Percentiles rank a stretch among this genome's conserved stretches.
These are phyloP conservation scores for Daldinia loculata DNA, from an alignment of 495 filamentous ascomycete species.

Conservation along the genomic window DNA sequence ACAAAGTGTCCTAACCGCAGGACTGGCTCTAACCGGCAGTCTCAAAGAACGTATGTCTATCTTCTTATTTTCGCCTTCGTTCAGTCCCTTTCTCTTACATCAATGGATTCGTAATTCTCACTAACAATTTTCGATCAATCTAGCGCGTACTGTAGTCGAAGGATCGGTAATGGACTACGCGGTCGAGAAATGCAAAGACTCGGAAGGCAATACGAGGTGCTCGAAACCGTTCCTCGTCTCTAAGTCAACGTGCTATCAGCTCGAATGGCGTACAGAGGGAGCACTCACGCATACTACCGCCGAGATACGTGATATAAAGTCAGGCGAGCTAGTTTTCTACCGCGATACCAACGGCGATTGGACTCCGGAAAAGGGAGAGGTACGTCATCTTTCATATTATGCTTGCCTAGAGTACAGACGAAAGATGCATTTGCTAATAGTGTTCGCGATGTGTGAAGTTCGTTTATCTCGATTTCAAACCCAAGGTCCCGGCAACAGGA, in stretches of 20 bases:
- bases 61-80: neutral
- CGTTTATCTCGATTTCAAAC: conserved; percentile 54
- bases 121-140: neutral
- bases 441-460: conserved; percentile 31
- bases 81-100: neutral
- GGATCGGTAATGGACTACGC: conserved; percentile 51
- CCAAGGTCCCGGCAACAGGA: conserved; percentile 50
- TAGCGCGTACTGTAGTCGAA: conserved; percentile 38
- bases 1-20: conserved; percentile 46
- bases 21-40: conserved; percentile 43
- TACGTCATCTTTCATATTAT: neutral
- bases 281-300: conserved; percentile 51
- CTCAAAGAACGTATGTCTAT: conserved; percentile 37
- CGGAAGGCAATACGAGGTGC: conserved; percentile 47
- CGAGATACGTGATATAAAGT: conserved; percentile 51
- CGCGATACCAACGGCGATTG: conserved; percentile 54
- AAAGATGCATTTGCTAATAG: neutral
- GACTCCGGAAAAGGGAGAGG: conserved; percentile 47
- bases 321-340: conserved; percentile 51
- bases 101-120: neutral
- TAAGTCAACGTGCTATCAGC: conserved; percentile 48
- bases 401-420: neutral
- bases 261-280: conserved; percentile 51
- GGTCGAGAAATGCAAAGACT: conserved; percentile 47
- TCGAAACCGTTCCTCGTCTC: conserved; percentile 48